Evolutionary conservation across 2,329 filamentous ascomycete genomes (phyloP), one percentile per base, ranked within the genome.

Genomic region (Myriosclerotinia duriaeana): DNA sequence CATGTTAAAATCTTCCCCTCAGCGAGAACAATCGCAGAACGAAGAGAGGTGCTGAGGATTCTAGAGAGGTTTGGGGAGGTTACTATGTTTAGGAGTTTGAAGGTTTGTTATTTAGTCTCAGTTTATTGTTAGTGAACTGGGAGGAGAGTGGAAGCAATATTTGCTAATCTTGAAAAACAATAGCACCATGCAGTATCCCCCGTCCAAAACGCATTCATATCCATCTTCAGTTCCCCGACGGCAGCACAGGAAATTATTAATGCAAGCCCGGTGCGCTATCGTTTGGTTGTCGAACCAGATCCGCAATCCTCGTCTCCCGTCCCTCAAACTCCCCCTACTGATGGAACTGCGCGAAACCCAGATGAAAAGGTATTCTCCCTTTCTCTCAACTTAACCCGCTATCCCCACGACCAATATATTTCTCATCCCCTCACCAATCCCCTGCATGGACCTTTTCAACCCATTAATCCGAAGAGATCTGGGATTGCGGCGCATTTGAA

Each of bases 61-160:
- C 66, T 77, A 26, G 72, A 76, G 62, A 69, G 72, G 46, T 76
- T 74, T 68, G 76, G 76, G 2, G 72, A 76, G 58, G 73, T 77
- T 5, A 69, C 61, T 20, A 71, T 76, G 69, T 77, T 77, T 65
- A 70, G 69, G 34, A 74, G 72, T 46, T 67, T 74, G 34, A 76
- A 76, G 68, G 75, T 76, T 70, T 36, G 54, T 69, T 52, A 8
- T 22, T 8, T 17, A 30, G 14, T 46, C 11, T 5, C 14, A 26
- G 7, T 17, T 52, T 5, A 14, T 11, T n/a, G 9, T 17, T 40
- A 20, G 36, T 30, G 17, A n/a, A 48, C 2, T 50, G 17, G 42
- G 3, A 5, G 30, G 14, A 38, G 61, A 22, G 7, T 15, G 11
- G 40, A 44, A 26, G 3, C 34, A 20, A 17, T 9, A 46, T 34